phyloP scores from a whole-genome alignment of 345 rosid species.

The Aurinia saxatilis region DNA sequence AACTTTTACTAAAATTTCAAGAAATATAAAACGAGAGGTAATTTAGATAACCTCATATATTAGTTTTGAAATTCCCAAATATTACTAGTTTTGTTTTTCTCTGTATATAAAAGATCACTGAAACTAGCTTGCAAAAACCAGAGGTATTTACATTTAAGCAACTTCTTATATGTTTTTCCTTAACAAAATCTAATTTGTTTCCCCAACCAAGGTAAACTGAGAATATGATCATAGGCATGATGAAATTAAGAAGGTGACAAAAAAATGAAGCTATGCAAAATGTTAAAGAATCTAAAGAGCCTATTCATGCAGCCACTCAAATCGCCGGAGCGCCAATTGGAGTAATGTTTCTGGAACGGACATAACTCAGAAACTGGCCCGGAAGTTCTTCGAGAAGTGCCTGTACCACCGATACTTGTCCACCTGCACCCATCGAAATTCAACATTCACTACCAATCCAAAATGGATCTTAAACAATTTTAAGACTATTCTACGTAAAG shows the following conservation, averaged over 20 bases:
- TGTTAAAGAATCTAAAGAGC: background rate
- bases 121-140: too few species aligned
- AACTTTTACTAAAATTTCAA: too few species aligned
- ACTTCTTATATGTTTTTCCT: background rate
- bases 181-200: background rate
- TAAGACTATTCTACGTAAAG: background rate
- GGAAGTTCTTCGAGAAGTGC: slow-evolving; percentile 84
- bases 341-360: slow-evolving; percentile 49
- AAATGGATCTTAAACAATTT: background rate
- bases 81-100: too few species aligned
- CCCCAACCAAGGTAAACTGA: background rate
- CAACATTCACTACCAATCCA: background rate
- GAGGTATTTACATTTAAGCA: background rate
- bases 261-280: background rate
- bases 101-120: too few species aligned
- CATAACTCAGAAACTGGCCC: slow-evolving; percentile 66
- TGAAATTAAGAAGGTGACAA: background rate
- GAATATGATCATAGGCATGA: background rate
- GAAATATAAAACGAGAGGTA: too few species aligned
- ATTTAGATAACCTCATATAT: too few species aligned
- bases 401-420: slow-evolving; percentile 60
- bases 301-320: background rate
- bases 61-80: too few species aligned
- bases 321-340: slow-evolving; percentile 29
- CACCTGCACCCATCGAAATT: slow-evolving; percentile 37